Conservation (phyloP, 768 basidiomycete species). For the Lactifluus rugatus region DNA sequence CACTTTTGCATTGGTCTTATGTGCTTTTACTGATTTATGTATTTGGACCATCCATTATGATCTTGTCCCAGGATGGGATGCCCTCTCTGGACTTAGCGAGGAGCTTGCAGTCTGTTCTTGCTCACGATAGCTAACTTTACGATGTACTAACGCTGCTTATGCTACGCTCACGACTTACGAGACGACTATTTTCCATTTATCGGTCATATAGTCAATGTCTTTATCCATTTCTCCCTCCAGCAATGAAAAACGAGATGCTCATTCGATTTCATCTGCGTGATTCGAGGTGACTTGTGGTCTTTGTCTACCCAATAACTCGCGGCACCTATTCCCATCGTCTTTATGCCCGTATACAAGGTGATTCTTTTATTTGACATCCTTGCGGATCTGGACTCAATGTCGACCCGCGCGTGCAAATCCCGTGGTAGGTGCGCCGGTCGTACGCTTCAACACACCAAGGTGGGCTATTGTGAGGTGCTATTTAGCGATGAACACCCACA, state of each 20-base stretch:
- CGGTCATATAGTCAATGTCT: neutral
- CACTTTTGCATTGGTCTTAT: neutral
- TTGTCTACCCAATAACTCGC: neutral
- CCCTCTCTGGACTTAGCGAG: neutral
- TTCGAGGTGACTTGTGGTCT: neutral
- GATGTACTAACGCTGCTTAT: conserved; percentile 7
- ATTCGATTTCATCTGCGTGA: neutral
- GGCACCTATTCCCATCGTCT: neutral
- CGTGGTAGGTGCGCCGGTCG: conserved; percentile 7
- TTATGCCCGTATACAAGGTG: neutral
- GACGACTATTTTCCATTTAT: neutral
- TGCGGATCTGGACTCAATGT: neutral
- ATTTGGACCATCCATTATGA: neutral
- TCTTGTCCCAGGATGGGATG: neutral
- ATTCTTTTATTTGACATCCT: neutral
- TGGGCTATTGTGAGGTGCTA: neutral
- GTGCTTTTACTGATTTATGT: neutral
- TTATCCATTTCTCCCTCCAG: neutral
- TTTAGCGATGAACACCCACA: neutral
- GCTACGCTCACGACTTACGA: conserved; percentile 6
- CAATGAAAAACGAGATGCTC: neutral
- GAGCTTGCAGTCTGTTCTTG: neutral
- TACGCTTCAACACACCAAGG: conserved; percentile 15
- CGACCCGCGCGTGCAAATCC: conserved; percentile 9
- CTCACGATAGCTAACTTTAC: conserved; percentile 15